Conservation (phyloP, 331 rosid species). For the Ulmus americana region DNA sequence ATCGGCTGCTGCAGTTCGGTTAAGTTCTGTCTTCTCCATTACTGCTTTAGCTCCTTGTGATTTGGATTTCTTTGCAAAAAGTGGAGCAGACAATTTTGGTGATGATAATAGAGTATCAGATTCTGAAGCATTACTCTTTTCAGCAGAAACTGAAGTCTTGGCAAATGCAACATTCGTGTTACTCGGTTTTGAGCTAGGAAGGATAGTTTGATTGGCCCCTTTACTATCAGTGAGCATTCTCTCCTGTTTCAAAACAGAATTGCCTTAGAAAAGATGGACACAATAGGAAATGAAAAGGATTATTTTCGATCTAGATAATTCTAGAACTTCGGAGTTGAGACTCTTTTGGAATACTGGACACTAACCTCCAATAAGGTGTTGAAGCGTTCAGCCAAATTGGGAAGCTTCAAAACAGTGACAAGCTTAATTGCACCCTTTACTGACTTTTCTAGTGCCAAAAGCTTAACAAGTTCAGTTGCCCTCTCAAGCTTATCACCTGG, state of each 20-base stretch:
- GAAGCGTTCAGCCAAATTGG: constrained; percentile 87
- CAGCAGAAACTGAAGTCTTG: constrained; percentile 25
- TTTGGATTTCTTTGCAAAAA: constrained; percentile 53
- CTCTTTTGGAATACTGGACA: constrained; percentile 14
- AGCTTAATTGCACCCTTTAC: constrained; percentile 91
- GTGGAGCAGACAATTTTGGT: constrained; percentile 50
- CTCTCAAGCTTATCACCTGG: constrained; percentile 91
- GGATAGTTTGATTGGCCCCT: constrained; percentile 26
- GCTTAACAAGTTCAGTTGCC: constrained; percentile 84
- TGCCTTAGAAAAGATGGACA: constrained; percentile 13
- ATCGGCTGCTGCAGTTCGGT: constrained; percentile 22
- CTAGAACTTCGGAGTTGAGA: not conserved
- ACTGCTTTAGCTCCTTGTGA: constrained; percentile 45
- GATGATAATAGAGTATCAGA: constrained; percentile 29
- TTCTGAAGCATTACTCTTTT: constrained; percentile 31
- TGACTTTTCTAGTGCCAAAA: constrained; percentile 75
- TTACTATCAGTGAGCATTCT: constrained; percentile 49
- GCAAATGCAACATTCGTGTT: constrained; percentile 22
- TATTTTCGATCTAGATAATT: not conserved
- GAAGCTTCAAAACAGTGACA: constrained; percentile 82
- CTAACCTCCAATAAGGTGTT: constrained; percentile 76
- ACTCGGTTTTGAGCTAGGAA: constrained; percentile 28
- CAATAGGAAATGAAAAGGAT: constrained; percentile 12
- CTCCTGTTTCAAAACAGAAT: constrained; percentile 43
- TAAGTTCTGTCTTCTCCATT: constrained; percentile 22